Percentiles rank a stretch among this genome's conserved stretches.
phyloP scores from a whole-genome alignment of 2,329 filamentous ascomycete species.

The Apiospora saccharicola region DNA sequence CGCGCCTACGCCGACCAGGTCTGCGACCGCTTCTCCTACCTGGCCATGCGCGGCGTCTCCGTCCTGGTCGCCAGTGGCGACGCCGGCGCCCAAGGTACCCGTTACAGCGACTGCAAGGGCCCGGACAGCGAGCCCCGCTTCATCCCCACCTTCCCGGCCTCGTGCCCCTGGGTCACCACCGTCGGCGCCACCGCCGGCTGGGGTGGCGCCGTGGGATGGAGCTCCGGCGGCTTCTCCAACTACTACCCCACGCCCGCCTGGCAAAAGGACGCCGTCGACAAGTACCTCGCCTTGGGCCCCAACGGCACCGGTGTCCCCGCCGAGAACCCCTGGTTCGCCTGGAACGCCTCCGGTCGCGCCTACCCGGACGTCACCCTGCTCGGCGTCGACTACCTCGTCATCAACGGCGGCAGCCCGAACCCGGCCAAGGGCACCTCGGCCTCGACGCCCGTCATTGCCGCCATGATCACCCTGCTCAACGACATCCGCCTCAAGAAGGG shows the following conservation, averaged over 20 bases:
- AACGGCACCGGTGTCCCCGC: neutral
- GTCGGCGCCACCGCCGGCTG: conserved; percentile 34
- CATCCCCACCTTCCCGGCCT: conserved; percentile 57
- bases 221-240: conserved; percentile 58
- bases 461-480: conserved; percentile 62
- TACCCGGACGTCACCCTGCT: conserved; percentile 63
- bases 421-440: conserved; percentile 47
- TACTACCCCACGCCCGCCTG: conserved; percentile 55
- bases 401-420: conserved; percentile 43
- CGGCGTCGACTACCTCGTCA: conserved; percentile 46
- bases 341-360: conserved; percentile 49
- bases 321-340: conserved; percentile 27
- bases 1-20: conserved; percentile 62
- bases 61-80: conserved; percentile 70
- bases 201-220: conserved; percentile 29
- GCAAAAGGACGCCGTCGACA: conserved; percentile 40
- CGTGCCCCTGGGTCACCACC: conserved; percentile 48
- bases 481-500: conserved; percentile 58
- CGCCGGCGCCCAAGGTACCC: conserved; percentile 57
- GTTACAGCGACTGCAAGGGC: conserved; percentile 54
- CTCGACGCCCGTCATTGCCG: conserved; percentile 61
- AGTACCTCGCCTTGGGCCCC: neutral
- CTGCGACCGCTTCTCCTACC: conserved; percentile 68
- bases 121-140: conserved; percentile 62
- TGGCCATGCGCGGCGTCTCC: conserved; percentile 70